Evolutionary conservation across 2,329 filamentous ascomycete species (phyloP).

Genomic region (Exophiala viscosa): DNA sequence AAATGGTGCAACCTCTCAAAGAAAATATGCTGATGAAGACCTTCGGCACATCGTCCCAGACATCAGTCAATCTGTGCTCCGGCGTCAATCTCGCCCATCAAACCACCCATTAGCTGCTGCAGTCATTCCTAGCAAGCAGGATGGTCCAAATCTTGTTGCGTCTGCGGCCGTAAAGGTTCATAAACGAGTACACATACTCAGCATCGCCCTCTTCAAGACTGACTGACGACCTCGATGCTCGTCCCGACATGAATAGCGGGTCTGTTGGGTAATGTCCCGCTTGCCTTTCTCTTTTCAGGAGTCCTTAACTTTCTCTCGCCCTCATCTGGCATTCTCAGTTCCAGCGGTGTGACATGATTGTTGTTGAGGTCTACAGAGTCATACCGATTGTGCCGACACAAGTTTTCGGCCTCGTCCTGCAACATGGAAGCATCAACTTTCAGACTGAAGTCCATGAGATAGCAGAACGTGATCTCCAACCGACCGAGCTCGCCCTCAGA

Average conservation of each 20-base stretch:
- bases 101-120: no score
- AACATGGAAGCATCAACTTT: conserved; percentile 59
- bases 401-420: conserved; percentile 45
- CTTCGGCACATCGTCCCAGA: no score
- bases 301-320: conserved; percentile 12
- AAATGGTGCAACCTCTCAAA: no score
- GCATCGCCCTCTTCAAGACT: conserved; percentile 7
- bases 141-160: no score
- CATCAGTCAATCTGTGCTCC: no score
- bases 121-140: no score
- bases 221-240: conserved; percentile 20
- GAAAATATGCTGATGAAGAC: no score
- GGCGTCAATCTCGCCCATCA: no score
- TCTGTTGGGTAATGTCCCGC: conserved; percentile 23
- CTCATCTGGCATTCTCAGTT: conserved; percentile 18
- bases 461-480: conserved; percentile 86
- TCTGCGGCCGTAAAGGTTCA: no score
- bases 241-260: conserved; percentile 23
- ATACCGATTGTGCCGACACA: conserved; percentile 35
- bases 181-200: no score
- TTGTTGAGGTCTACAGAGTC: conserved; percentile 16
- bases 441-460: conserved; percentile 79
- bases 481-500: conserved; percentile 74
- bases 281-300: conserved; percentile 28
- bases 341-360: conserved; percentile 9